These are phyloP conservation scores for Daedalea quercina DNA, from an alignment of 768 basidiomycete species.

Conservation along the genomic window DNA sequence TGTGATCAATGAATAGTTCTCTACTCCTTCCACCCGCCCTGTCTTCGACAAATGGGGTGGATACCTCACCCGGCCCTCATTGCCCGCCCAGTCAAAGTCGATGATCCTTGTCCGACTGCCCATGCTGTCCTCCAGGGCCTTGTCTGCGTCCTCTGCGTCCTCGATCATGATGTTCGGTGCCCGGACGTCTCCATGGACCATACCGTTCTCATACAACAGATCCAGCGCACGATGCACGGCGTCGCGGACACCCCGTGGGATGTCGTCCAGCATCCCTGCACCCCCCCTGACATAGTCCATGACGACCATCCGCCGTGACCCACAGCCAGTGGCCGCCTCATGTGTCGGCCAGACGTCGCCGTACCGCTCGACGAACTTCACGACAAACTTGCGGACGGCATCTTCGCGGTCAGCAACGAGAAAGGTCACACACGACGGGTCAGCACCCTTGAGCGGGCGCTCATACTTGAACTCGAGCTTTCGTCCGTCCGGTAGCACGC, in stretches of 20 bases:
- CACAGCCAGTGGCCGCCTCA: slow-evolving; percentile 1
- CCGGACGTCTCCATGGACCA: slow-evolving; percentile 34
- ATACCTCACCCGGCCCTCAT: slow-evolving; percentile 15
- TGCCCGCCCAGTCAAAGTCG: slow-evolving; percentile 34
- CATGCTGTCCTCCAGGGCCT: neutral
- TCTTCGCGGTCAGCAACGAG: neutral
- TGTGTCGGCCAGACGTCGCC: slow-evolving; percentile 12
- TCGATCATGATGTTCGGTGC: slow-evolving; percentile 26
- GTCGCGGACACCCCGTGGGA: slow-evolving; percentile 5
- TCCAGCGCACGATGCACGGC: slow-evolving; percentile 17
- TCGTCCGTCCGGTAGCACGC: no score
- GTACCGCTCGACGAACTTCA: slow-evolving; percentile 34
- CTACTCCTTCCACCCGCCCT: neutral
- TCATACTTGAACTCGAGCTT: neutral
- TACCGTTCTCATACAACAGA: slow-evolving; percentile 23
- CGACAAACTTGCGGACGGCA: slow-evolving; percentile 15
- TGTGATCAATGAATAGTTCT: neutral
- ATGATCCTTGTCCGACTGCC: slow-evolving; percentile 21
- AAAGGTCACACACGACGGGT: neutral
- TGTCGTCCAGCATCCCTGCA: no score
- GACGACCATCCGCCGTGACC: slow-evolving; percentile 27
- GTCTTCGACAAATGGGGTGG: slow-evolving; percentile 5
- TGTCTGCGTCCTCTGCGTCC: neutral
- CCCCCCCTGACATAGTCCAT: slow-evolving; percentile 32
- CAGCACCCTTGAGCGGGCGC: neutral